Conservation (phyloP, 257 asterid species). For the Agastache rugosa region DNA sequence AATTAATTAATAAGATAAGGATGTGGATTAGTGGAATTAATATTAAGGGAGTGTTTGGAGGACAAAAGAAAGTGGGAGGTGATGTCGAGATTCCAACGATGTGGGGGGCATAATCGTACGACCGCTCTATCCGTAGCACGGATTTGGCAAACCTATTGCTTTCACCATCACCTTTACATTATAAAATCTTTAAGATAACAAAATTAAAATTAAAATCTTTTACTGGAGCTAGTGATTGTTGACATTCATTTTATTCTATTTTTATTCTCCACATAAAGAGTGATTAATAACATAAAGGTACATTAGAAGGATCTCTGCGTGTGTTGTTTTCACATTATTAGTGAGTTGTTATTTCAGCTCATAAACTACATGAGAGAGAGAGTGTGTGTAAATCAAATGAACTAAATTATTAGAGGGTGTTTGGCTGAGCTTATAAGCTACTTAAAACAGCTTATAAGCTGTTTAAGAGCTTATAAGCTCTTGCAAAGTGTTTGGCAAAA, state of each 20-base stretch:
- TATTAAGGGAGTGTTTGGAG: slow-evolving; percentile 20
- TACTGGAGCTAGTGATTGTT: background rate
- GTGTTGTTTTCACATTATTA: background rate
- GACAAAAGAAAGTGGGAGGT: slow-evolving; percentile 31
- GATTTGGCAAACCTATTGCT: slow-evolving; percentile 26
- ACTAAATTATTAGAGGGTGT: too few relatives aligned
- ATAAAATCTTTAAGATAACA: background rate
- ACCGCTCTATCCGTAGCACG: slow-evolving; percentile 49
- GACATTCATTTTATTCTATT: background rate
- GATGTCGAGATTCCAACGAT: slow-evolving; percentile 24
- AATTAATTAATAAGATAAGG: background rate
- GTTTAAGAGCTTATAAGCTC: too few relatives aligned
- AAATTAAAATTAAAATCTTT: background rate
- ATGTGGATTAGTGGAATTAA: slow-evolving; percentile 34
- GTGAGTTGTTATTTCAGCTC: too few relatives aligned
- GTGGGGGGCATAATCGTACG: slow-evolving; percentile 40
- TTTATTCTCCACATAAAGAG: too few relatives aligned
- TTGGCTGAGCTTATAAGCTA: too few relatives aligned
- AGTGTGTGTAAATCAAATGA: too few relatives aligned
- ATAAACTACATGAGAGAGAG: too few relatives aligned
- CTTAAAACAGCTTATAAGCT: too few relatives aligned
- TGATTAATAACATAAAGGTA: too few relatives aligned
- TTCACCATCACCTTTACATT: background rate
- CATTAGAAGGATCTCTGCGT: background rate
- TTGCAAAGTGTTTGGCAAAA: too few relatives aligned